A percentile compares a stretch with the other conserved stretches of the same genome.
Conservation (phyloP, 371 early-diverging fungal species). For the Mucor saturninus region DNA sequence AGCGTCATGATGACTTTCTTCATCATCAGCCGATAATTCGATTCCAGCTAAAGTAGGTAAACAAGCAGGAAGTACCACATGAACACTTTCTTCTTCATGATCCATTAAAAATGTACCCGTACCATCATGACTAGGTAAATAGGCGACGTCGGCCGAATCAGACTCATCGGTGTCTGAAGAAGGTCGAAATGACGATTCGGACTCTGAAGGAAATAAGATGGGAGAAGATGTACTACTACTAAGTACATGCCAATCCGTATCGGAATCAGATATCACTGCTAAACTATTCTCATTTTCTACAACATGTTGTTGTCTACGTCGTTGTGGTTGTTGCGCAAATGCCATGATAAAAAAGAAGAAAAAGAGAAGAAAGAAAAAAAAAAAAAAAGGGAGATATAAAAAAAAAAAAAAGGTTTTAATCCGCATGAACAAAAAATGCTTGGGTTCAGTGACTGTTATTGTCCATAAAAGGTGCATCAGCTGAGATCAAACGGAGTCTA, state of each 20-base stretch:
- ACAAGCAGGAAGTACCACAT: too few species aligned
- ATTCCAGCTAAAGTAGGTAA: conserved; percentile 30
- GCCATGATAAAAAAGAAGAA: conserved; percentile 34
- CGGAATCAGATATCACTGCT: conserved; percentile 41
- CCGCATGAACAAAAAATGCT: neutral
- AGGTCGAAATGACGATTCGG: conserved; percentile 36
- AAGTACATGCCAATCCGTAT: conserved; percentile 56
- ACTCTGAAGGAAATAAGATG: conserved; percentile 36
- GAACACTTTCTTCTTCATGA: neutral
- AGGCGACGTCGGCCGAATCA: conserved; percentile 15
- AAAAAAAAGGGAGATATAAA: neutral
- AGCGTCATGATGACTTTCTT: too few species aligned
- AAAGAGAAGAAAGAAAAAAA: conserved; percentile 1
- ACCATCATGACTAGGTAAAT: conserved; percentile 53
- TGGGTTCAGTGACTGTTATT: too few species aligned
- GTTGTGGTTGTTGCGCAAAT: conserved; percentile 50
- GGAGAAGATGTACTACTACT: conserved; percentile 34
- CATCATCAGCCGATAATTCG: conserved; percentile 23
- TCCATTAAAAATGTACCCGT: conserved; percentile 48
- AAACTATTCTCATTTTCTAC: neutral
- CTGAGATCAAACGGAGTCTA: too few species aligned
- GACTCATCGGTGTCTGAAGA: conserved; percentile 40
- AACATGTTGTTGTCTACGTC: conserved; percentile 23
- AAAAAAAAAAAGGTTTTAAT: neutral
- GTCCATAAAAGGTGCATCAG: too few species aligned